A percentile compares a stretch with the other conserved stretches of the same genome.
Evolutionary conservation across 2,329 filamentous ascomycete genomes (phyloP).

Genomic region (Cordyceps militaris): DNA sequence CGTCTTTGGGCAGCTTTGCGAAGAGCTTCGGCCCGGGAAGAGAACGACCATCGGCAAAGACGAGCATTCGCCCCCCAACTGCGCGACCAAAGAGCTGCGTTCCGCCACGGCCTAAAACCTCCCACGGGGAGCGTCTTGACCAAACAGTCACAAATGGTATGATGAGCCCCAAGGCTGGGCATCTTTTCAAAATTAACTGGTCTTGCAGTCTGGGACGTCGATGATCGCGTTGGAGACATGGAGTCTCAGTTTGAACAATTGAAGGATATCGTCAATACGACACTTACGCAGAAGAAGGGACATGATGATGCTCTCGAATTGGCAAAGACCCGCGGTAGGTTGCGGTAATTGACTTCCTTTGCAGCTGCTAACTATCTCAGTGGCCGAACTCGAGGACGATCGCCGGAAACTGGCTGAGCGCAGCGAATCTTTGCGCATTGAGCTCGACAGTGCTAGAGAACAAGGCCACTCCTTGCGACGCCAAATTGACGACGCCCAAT

Average conservation of each 20-base stretch:
- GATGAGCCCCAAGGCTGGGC: too few species aligned
- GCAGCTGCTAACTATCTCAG: constrained; percentile 26
- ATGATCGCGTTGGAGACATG: constrained; percentile 67
- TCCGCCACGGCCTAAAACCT: constrained; percentile 29
- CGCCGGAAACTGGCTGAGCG: constrained; percentile 39
- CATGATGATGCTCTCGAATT: constrained; percentile 68
- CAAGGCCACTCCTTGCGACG: constrained; percentile 29
- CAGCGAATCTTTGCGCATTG: constrained; percentile 50
- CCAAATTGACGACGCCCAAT: constrained; percentile 30
- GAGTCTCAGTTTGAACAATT: constrained; percentile 67
- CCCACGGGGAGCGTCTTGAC: constrained; percentile 34
- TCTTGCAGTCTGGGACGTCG: constrained; percentile 67
- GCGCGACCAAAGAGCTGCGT: constrained; percentile 35
- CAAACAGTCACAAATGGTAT: constrained; percentile 30
- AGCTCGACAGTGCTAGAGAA: constrained; percentile 44
- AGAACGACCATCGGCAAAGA: constrained; percentile 32
- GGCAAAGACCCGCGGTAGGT: constrained; percentile 65
- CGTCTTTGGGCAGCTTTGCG: constrained; percentile 42
- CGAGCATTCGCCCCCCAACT: constrained; percentile 43
- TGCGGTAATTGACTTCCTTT: constrained; percentile 18
- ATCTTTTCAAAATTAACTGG: constrained; percentile 53
- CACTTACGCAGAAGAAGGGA: constrained; percentile 58
- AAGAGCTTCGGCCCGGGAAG: constrained; percentile 52
- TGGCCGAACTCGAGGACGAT: constrained; percentile 42
- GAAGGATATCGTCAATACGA: constrained; percentile 63